Evolutionary conservation across 192 early-diverging fungal genomes (phyloP), one percentile per base, ranked within the genome.

Genomic region (Borealophlyctis nickersoniae): DNA sequence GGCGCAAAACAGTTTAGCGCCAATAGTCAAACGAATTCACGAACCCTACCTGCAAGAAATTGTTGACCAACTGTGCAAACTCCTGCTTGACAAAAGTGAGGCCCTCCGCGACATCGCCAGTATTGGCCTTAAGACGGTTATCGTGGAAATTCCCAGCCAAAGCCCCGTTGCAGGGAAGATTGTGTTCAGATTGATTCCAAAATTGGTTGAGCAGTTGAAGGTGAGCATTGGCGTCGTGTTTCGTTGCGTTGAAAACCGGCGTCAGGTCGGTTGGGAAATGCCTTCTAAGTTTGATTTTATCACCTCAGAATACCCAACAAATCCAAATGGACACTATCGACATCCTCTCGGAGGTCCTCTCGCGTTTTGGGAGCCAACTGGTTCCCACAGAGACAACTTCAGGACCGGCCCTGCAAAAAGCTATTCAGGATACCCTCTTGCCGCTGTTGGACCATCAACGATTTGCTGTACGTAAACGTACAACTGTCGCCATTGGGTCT

Each of bases 41-140:
- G 88, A 90, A 60, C 60, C 77, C 26, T 82, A 88, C 49, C 54
- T 91, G 5, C 74, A 81, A 28, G 87, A 89, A 35, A 78, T 91
- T 49, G 77, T 89, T 49, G 85, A 90, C 57, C 76, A 75, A 29
- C 73, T 92, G n/a, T 90, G 88, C 71, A 66, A 67, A 74, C 77
- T 75, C 65, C 81, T 72, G 59, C 76, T 7, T 68, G 84, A 79
- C 63, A 77, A 71, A 58, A 77, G 58, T 48, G 90, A 89, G 32
- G 86, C 86, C 48, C 70, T 91, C 32, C 77, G 91, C 3, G 91
- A 92, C 61, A 90, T 94, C 75, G 88, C 90, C 19, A 87, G 87
- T 50, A 91, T 93, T 55, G 89, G 89, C 60, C 78, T 86, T 22
- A 94, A 94, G 72, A 89, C 91, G 3, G 86, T 94, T 13, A 78